Base-by-base conservation (phyloP, 2,329 filamentous ascomycete species). In the Apiospora koreana region DNA sequence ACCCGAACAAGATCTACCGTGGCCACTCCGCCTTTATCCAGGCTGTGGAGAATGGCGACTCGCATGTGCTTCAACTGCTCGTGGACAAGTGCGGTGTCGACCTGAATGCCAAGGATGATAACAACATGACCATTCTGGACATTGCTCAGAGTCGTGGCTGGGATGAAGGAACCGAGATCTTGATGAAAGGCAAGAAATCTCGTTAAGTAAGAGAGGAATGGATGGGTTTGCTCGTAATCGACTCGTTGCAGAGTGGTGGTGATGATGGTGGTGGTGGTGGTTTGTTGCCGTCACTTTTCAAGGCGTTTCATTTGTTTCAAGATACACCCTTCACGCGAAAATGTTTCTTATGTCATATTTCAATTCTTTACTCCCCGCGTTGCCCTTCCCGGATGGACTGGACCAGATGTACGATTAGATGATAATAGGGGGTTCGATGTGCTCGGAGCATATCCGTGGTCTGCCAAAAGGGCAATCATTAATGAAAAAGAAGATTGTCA, bases 11-110 rank as follows among this genome's bases (percentile, higher is more conserved):
- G 78, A 82, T 91, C 72, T 92, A 92, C 79, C 86, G 89, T 0
- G 89, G 88, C 6, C 91, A 89, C 87, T 92, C 89, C 76, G 89
- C 85, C 23, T 83, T 91, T 69, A 88, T 92, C 80, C 89, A 92
- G 78, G 88, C 89, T 0, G 82, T 92, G 16, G 89, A 92, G 80
- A 89, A 90, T 74, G 89, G 89, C 21, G 88, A 92, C 72, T 77
- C 83, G 1, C 77, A 81, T 2, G 82, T 91, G 16, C 80, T 92
- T 48, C 83, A 80, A 65, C 77, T 91, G 25, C 78, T 92, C 4
- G 81, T 84, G 16, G 79, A 84, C 58, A 85, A 83, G 72, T 80
- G 82, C 16, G 85, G 83, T 3, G 85, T 87, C 2, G 86, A 90
- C 72, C 78, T 90, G 1, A 78, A 83, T 0, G 85, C 83, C 14